Evolutionary conservation across 176 grass and related monocot genomes (phyloP), one percentile per base, ranked within the genome.

Genomic region (Ensete glaucum): DNA sequence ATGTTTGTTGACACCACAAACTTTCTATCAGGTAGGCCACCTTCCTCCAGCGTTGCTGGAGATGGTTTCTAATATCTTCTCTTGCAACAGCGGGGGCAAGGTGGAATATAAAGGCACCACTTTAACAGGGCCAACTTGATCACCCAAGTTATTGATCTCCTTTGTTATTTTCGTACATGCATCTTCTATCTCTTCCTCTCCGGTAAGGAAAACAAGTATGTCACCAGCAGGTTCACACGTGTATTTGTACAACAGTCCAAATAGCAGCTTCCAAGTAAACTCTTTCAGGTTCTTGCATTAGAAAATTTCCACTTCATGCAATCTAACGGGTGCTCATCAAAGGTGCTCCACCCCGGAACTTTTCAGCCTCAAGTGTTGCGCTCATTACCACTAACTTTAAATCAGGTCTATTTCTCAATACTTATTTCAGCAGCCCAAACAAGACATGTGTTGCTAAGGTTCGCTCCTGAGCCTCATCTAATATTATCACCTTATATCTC

Each of bases 181-280:
- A 77, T 99, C 96, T 81, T 99, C 96, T 74, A 99, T 99, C 85
- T 99, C 96, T 73, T 99, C 96, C 79, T 99, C 96, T n/a, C 96
- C 91, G 1, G 91, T 99, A 55, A 99, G 90, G 73, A 99, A 99
- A 51, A 99, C 96, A 54, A 99, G 90, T 64, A 99, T 99, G 84
- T 99, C 96, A 63, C 91, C 96, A 56, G 73, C 54, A 24, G 88
- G 79, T 77, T 99, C 91, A 64, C 85, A 95, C 82, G 78, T 94
- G 90, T 71, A 99, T 99, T 79, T 99, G 91, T 43, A 99, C 88
- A 73, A 99, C 88, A 51, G 96, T 99, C 52, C 91, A 80, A 50
- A 99, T 89, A 67, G 85, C 88, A 62, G 96, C 91, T 84, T 99
- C 96, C 16, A 99, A 76, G 78, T 99, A 99, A 83, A 94, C 96